Base-by-base conservation (phyloP, 768 basidiomycete genomes). In the Lentinula guzmanii region DNA sequence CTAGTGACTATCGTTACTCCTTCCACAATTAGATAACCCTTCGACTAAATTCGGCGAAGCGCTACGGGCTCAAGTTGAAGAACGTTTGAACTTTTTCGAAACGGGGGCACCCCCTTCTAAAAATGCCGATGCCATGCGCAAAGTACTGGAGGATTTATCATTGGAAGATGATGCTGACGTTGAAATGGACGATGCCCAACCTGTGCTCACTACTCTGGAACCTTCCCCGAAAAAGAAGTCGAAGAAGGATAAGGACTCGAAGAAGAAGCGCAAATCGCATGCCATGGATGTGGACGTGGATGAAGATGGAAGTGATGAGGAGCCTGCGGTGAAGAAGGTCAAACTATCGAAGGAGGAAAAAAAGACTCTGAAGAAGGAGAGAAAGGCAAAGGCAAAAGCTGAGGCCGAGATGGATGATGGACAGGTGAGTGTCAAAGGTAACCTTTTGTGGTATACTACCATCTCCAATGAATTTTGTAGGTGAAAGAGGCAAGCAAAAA, bases 31-130 rank as follows among this genome's bases (percentile, higher is more conserved):
- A 91, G 90, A 92, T 43, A 84, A 82, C 57, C 96, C 96, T 0
- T 92, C 94, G 5, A 74, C 92, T 51, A 95, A 95, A 70, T 98
- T 95, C 66, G 97, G 97, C 64, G 95, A 98, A 70, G 97, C 95
- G 3, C 84, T 99, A 9, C 85, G 91, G 4, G 81, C 83, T 5
- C 97, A 99, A 75, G 97, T 99, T 13, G 96, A 98, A 72, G 96
- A 98, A 73, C 87, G 97, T 11, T 81, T 99, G 3, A 79, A 81
- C 62, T 98, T 98, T 79, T 99, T 97, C 77, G 95, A 96, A 74
- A 90, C 86, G 0, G 96, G 96, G 5, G 83, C 82, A 7, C 85
- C 94, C 8, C 95, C 95, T 21, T 84, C 85, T 31, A 98, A 95
- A 78, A 97, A 92, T 61, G 82, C 91, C 28, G 95, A 96, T 63